Evolutionary conservation across 2,329 filamentous ascomycete genomes (phyloP).

Genomic region (Cordyceps farinosa): DNA sequence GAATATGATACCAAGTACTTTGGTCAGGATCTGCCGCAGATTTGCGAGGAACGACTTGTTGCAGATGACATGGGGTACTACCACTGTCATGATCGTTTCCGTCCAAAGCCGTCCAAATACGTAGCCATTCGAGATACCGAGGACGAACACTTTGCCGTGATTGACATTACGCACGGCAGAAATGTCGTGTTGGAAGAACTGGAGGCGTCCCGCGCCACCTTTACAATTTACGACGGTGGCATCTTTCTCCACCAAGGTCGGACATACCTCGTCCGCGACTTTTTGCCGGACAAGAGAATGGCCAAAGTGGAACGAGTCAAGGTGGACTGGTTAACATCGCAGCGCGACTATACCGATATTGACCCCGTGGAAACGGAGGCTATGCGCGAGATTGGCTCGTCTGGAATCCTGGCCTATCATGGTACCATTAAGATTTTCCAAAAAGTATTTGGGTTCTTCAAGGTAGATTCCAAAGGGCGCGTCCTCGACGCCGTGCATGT

Average conservation of each 20-base stretch:
- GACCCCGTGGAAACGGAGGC: slow-evolving; percentile 90
- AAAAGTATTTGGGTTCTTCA: slow-evolving; percentile 95
- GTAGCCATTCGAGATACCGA: slow-evolving; percentile 86
- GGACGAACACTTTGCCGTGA: slow-evolving; percentile 89
- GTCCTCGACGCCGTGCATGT: slow-evolving; percentile 91
- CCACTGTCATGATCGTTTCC: slow-evolving; percentile 84
- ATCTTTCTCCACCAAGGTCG: slow-evolving; percentile 97
- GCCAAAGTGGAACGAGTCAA: slow-evolving; percentile 85
- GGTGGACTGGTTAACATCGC: slow-evolving; percentile 92
- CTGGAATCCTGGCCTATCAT: slow-evolving; percentile 71
- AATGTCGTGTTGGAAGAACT: slow-evolving; percentile 91
- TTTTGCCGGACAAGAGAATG: slow-evolving; percentile 73
- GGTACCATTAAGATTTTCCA: slow-evolving; percentile 82
- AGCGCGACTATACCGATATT: slow-evolving; percentile 90
- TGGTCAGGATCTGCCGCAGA: slow-evolving; percentile 64
- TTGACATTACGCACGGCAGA: slow-evolving; percentile 77
- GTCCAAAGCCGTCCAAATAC: slow-evolving; percentile 75
- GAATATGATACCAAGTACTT: slow-evolving; percentile 76
- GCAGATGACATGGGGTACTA: slow-evolving; percentile 78
- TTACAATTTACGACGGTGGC: slow-evolving; percentile 93
- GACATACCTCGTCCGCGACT: slow-evolving; percentile 87
- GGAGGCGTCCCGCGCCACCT: slow-evolving; percentile 92
- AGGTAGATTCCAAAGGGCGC: slow-evolving; percentile 79
- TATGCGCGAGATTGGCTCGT: slow-evolving; percentile 65
- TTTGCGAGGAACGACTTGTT: slow-evolving; percentile 71